These are phyloP conservation scores for Omphalotus olearius DNA, from an alignment of 1,284 basidiomycete species.

Conservation along the genomic window DNA sequence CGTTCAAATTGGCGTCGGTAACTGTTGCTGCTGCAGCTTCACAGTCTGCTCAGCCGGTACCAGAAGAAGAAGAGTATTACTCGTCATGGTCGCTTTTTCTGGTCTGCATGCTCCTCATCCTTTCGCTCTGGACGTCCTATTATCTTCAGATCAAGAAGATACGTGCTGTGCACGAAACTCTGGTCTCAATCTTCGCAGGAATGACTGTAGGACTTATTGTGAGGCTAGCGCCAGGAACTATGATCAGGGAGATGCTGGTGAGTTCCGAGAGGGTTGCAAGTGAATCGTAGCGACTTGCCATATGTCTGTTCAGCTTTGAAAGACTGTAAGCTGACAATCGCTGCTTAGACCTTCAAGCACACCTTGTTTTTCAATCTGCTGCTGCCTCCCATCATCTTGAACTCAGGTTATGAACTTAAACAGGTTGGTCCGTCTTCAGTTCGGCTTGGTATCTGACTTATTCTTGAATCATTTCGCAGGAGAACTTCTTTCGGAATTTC, in stretches of 20 bases:
- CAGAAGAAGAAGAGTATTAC: conserved; percentile 78
- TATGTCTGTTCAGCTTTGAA: not conserved
- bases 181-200: conserved; percentile 93
- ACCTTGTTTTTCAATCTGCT: conserved; percentile 98
- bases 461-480: conserved; percentile 41
- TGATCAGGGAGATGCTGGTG: conserved; percentile 97
- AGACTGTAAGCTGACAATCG: not conserved
- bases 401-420: conserved; percentile 96
- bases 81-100: conserved; percentile 94
- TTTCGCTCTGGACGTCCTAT: conserved; percentile 95
- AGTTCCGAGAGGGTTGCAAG: conserved; percentile 29
- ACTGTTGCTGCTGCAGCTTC: conserved; percentile 21
- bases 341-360: conserved; percentile 84
- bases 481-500: conserved; percentile 97
- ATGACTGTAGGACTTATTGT: conserved; percentile 95
- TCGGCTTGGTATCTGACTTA: not conserved
- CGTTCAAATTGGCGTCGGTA: conserved; percentile 26
- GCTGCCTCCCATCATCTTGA: conserved; percentile 96
- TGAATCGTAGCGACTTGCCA: too few relatives aligned
- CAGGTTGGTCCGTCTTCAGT: conserved; percentile 57
- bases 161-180: conserved; percentile 93
- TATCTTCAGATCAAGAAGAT: conserved; percentile 97
- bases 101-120: conserved; percentile 89
- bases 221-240: conserved; percentile 85
- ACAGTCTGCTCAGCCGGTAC: conserved; percentile 8